Conservation (phyloP, 495 filamentous ascomycete species). For the Penicillium chermesinum region DNA sequence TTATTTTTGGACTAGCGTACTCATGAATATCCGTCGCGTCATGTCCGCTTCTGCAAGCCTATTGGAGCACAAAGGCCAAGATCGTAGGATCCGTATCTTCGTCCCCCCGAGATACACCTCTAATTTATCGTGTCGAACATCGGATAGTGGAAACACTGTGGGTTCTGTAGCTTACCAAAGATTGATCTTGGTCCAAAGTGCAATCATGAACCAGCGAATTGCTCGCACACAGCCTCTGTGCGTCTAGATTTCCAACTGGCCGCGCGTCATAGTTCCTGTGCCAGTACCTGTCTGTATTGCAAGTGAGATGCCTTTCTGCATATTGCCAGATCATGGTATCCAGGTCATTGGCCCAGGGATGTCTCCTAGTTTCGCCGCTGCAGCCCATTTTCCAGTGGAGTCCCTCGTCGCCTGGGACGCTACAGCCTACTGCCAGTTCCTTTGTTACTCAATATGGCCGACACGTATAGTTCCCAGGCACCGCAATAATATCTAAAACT, state of each 20-base stretch:
- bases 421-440: too few species aligned
- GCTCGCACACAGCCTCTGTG: constrained; percentile 13
- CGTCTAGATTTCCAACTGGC: constrained; percentile 10
- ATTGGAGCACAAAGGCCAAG: constrained; percentile 16
- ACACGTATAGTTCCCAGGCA: too few species aligned
- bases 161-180: constrained; percentile 3
- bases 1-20: constrained; percentile 14
- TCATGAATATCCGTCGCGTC: constrained; percentile 13
- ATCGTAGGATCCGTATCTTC: constrained; percentile 6
- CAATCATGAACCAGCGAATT: constrained; percentile 9
- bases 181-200: constrained; percentile 10
- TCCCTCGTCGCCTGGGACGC: constrained; percentile 3
- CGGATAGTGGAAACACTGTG: not conserved
- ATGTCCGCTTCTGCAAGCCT: constrained; percentile 12
- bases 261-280: constrained; percentile 26
- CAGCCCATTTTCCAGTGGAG: constrained; percentile 7
- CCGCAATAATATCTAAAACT: too few species aligned
- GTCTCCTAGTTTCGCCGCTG: constrained; percentile 12
- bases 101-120: not conserved
- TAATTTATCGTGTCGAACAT: not conserved
- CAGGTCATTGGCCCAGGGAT: constrained; percentile 4
- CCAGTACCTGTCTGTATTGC: constrained; percentile 17
- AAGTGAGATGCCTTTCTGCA: constrained; percentile 4
- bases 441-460: too few species aligned
- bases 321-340: not conserved